phyloP scores from a whole-genome alignment of 371 early-diverging fungal genomes.

The Mortierella polycephala region DNA sequence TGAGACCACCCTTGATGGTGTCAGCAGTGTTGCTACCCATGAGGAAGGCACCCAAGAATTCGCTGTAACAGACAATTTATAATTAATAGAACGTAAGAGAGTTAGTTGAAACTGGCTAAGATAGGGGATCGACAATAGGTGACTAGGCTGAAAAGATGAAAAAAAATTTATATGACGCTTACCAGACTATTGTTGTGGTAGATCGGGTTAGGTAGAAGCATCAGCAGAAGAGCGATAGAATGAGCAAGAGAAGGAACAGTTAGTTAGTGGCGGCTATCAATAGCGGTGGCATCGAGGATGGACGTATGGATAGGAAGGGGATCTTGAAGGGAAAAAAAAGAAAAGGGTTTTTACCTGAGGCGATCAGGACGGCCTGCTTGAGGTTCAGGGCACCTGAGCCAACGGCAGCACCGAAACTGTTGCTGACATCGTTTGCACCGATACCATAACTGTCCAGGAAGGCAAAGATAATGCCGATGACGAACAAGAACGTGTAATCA shows the following conservation, averaged over 20 bases:
- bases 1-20: constrained; percentile 82
- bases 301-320: too few species aligned
- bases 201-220: too few species aligned
- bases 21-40: constrained; percentile 80
- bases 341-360: constrained; percentile 51
- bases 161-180: too few species aligned
- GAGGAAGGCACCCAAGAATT: constrained; percentile 87
- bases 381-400: constrained; percentile 82
- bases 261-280: background rate
- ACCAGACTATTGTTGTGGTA: too few species aligned
- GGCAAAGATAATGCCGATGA: constrained; percentile 73
- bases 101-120: background rate
- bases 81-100: background rate
- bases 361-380: constrained; percentile 79
- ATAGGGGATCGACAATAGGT: constrained; percentile 14
- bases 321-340: background rate
- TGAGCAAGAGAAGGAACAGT: too few species aligned
- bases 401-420: constrained; percentile 88
- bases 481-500: constrained; percentile 83
- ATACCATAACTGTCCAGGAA: constrained; percentile 76
- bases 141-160: too few species aligned
- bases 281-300: too few species aligned
- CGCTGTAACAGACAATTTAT: constrained; percentile 62
- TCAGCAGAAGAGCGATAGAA: too few species aligned
- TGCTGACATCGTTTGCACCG: constrained; percentile 93